A percentile compares a stretch with the other conserved stretches of the same genome.
Conservation (phyloP, 2,329 filamentous ascomycete species). For the Polytolypa hystricis region DNA sequence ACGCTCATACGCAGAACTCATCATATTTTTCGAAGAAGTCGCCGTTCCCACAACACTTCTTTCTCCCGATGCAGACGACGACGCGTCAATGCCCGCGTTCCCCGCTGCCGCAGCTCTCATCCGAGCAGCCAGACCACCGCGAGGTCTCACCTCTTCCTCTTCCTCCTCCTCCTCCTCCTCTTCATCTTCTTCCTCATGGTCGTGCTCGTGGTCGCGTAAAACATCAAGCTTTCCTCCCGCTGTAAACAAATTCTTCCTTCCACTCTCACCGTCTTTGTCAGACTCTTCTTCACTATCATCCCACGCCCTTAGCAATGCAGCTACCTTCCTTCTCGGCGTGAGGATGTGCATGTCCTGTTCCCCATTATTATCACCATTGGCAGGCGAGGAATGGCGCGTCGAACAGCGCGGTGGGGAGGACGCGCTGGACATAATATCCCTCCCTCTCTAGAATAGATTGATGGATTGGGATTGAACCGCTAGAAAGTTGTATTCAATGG, state of each 20-base stretch:
- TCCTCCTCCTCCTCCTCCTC: slow-evolving; percentile 38
- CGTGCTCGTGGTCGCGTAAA: background rate
- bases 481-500: background rate
- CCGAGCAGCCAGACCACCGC: slow-evolving; percentile 53
- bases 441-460: background rate
- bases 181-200: slow-evolving; percentile 14
- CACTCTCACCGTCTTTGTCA: slow-evolving; percentile 21
- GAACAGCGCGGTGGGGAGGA: slow-evolving; percentile 6
- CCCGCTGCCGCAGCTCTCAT: slow-evolving; percentile 40
- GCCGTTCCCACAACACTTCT: slow-evolving; percentile 9
- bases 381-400: slow-evolving; percentile 22
- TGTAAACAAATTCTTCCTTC: slow-evolving; percentile 8
- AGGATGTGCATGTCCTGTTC: slow-evolving; percentile 17
- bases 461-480: background rate
- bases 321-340: slow-evolving; percentile 38
- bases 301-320: slow-evolving; percentile 38
- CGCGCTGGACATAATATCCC: slow-evolving; percentile 7
- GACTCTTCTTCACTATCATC: slow-evolving; percentile 38
- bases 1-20: background rate
- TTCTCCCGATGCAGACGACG: slow-evolving; percentile 27
- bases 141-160: slow-evolving; percentile 38
- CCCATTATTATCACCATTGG: too few relatives aligned
- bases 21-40: background rate
- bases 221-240: background rate
- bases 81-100: slow-evolving; percentile 24